Percentiles rank a stretch among this genome's conserved stretches.
phyloP scores from a whole-genome alignment of 2,329 filamentous ascomycete genomes.

The Alternaria sp. region DNA sequence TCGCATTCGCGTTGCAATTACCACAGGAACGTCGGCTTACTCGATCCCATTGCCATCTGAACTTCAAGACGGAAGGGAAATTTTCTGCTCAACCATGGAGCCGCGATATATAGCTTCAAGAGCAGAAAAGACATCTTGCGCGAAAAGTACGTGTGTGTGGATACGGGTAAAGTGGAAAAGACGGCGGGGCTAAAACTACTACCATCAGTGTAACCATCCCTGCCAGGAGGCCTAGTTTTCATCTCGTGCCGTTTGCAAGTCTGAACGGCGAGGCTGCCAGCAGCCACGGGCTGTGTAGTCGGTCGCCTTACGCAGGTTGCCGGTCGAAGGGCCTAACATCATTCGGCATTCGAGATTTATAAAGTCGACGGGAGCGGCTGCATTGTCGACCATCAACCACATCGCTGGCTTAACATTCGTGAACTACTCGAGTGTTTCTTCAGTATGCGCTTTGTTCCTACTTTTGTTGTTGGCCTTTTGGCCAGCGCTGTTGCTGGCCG shows the following conservation, averaged over 20 bases:
- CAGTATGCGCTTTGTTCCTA: conserved; percentile 12
- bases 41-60: not conserved
- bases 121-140: not conserved
- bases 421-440: not conserved
- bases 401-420: not conserved
- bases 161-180: not conserved
- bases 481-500: conserved; percentile 4
- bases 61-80: not conserved
- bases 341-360: not conserved
- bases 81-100: not conserved
- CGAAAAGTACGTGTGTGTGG: not conserved
- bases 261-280: not conserved
- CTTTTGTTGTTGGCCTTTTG: conserved; percentile 3
- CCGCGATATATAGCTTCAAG: not conserved
- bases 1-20: not conserved
- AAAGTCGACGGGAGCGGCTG: not conserved
- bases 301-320: not conserved
- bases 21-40: not conserved
- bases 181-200: not conserved
- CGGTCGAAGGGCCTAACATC: not conserved
- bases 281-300: not conserved
- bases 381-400: not conserved
- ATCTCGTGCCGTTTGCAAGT: not conserved
- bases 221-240: not conserved
- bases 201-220: not conserved